Percentiles rank a stretch among this genome's conserved stretches.
Conservation (phyloP, 2,329 filamentous ascomycete genomes). For the Dactylellina parvicollis region DNA sequence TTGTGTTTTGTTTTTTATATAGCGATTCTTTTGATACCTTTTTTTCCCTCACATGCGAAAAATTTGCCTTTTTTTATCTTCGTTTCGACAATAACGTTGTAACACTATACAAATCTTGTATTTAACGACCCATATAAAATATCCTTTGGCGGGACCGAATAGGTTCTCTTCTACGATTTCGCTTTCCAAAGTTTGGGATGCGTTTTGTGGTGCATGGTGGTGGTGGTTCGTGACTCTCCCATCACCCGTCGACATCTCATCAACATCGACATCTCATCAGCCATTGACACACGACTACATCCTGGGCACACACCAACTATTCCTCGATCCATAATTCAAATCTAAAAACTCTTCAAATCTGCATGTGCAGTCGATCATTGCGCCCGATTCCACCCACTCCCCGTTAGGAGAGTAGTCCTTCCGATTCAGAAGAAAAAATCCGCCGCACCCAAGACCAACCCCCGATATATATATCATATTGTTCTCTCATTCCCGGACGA, state of each 20-base stretch:
- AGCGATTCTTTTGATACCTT: constrained; percentile 16
- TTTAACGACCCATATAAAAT: constrained; percentile 20
- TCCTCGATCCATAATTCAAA: background rate
- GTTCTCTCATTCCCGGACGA: constrained; percentile 52
- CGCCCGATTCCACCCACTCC: constrained; percentile 63
- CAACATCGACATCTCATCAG: too few relatives aligned
- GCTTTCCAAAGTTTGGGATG: background rate
- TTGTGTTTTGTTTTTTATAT: constrained; percentile 7
- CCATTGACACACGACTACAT: background rate
- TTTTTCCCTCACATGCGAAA: constrained; percentile 12
- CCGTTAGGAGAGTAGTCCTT: constrained; percentile 22
- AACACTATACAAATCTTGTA: constrained; percentile 30
- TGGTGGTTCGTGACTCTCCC: background rate
- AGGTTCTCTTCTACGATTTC: background rate
- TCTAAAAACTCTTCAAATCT: background rate
- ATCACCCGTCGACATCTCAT: background rate
- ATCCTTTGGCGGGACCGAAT: constrained; percentile 27
- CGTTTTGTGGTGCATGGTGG: background rate
- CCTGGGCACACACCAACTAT: background rate
- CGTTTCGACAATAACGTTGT: constrained; percentile 26
- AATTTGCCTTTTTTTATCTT: constrained; percentile 12
- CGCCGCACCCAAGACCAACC: constrained; percentile 65
- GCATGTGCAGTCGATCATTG: constrained; percentile 64
- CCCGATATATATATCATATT: constrained; percentile 59
- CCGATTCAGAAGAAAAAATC: constrained; percentile 59